Conservation (phyloP, 1,139 yeast genomes). For the Debaryomycetaceae sp. region DNA sequence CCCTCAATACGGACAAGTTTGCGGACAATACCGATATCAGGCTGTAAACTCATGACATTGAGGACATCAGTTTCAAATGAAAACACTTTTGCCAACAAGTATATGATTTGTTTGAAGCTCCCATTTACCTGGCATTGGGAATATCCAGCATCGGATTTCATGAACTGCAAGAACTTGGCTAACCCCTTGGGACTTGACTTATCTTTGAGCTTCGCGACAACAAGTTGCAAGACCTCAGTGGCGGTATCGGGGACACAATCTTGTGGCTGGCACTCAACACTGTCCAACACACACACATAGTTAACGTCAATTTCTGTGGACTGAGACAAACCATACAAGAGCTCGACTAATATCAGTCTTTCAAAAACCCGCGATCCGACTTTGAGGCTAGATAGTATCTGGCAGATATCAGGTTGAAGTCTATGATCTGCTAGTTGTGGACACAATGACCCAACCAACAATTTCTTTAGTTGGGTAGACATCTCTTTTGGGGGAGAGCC, state of each 20-base stretch:
- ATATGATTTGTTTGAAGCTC: conserved; percentile 9
- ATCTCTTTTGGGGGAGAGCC: conserved; percentile 15
- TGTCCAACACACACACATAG: neutral
- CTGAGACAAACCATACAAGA: neutral
- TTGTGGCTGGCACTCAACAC: neutral
- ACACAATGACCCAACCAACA: conserved; percentile 19
- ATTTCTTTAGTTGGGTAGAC: conserved; percentile 14
- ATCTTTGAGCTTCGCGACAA: neutral
- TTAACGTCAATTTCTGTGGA: conserved; percentile 1
- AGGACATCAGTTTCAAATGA: conserved; percentile 6
- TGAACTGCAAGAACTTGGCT: too few relatives aligned
- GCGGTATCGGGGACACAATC: neutral
- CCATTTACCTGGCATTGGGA: conserved; percentile 8
- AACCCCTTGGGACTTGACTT: too few relatives aligned
- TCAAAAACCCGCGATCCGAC: neutral
- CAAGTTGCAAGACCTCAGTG: neutral
- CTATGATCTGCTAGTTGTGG: conserved; percentile 14
- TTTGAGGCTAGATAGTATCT: conserved; percentile 11
- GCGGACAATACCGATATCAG: too few relatives aligned
- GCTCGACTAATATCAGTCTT: neutral
- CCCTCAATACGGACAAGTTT: too few relatives aligned
- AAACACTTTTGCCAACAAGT: conserved; percentile 18
- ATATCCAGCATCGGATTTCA: conserved; percentile 14
- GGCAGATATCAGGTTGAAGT: conserved; percentile 21
- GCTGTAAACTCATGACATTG: conserved; percentile 1